These are phyloP conservation scores for Microthlaspi erraticum DNA, from an alignment of 345 rosid genomes.

Conservation along the genomic window DNA sequence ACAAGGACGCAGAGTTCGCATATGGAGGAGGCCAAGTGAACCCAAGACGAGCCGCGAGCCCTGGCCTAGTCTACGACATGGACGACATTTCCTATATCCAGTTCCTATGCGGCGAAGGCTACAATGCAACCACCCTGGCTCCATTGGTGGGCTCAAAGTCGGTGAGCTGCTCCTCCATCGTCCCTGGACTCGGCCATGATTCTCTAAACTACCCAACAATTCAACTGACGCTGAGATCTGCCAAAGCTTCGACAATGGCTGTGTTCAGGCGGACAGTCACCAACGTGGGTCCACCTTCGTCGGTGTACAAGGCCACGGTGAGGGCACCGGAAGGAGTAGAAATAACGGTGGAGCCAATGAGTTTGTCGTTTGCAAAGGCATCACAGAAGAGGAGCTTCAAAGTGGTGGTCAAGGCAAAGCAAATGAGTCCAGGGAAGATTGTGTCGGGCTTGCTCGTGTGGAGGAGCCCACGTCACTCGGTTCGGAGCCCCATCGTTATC, in stretches of 20 bases:
- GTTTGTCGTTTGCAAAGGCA: conserved; percentile 54
- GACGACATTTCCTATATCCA: conserved; percentile 75
- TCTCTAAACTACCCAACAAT: conserved; percentile 86
- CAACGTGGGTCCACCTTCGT: conserved; percentile 63
- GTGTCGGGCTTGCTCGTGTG: conserved; percentile 73
- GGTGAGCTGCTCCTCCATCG: conserved; percentile 67
- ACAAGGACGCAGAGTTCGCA: conserved; percentile 73
- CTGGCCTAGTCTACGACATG: conserved; percentile 81
- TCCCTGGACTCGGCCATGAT: conserved; percentile 74
- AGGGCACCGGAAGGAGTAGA: conserved; percentile 68
- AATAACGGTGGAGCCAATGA: conserved; percentile 61
- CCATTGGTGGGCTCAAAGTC: conserved; percentile 54
- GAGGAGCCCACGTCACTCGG: conserved; percentile 60
- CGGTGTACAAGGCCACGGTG: conserved; percentile 63
- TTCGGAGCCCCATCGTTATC: conserved; percentile 79
- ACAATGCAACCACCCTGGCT: conserved; percentile 58
- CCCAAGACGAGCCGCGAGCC: conserved; percentile 63
- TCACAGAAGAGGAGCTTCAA: conserved; percentile 67
- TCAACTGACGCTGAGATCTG: conserved; percentile 54
- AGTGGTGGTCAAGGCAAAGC: conserved; percentile 70
- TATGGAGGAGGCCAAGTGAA: conserved; percentile 85
- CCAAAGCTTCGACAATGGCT: conserved; percentile 45
- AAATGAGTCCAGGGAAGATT: conserved; percentile 45
- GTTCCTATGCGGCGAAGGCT: conserved; percentile 83
- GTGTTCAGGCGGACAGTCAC: conserved; percentile 73